Evolutionary conservation across 2,329 filamentous ascomycete species (phyloP), one percentile per base, ranked within the genome.

Genomic region (Verticillium isaacii): DNA sequence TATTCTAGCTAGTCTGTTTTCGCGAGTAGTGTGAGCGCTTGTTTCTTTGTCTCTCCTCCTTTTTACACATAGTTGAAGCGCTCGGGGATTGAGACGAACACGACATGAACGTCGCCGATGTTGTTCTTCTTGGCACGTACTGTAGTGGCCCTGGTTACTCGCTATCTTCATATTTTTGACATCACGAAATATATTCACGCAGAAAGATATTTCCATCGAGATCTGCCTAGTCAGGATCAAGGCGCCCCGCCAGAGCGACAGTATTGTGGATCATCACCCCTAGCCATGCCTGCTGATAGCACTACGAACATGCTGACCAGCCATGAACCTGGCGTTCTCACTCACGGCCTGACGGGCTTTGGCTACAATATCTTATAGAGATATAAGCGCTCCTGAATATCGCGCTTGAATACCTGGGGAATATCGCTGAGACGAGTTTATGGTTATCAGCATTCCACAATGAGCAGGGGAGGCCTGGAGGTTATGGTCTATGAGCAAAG

Each of bases 301-400:
- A 90, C 96, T 1, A 75, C 89, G 3, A 92, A 91, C 66, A 85
- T 87, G 5, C 82, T 96, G 5, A 90, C 87, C 75, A 94, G 94
- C 70, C 91, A 95, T 71, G 90, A 94, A 69, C 91, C 91, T 1
- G 89, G 88, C 0, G 89, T 95, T 63, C 80, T 94, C 1, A 91
- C 91, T 12, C 89, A 93, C 68, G 89, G 89, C 59, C 83, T 81
- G 17, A 89, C 85, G 45, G 90, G 90, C n/a, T 85, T 92, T 79
- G 92, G 88, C 5, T 89, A 93, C 73, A 91, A 95, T 73, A 94
- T 93, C 75, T 96, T 91, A 90, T 90, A 93, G 74, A 88, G 2
- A 77, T 96, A 41, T 91, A 95, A 73, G 91, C 89, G 0, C 92
- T 91, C 83, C 87, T 94, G 65, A 93, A 92, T 69, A 82, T 95